These are phyloP conservation scores for Penicillium frequentans DNA, from an alignment of 2,329 filamentous ascomycete genomes.

Conservation along the genomic window DNA sequence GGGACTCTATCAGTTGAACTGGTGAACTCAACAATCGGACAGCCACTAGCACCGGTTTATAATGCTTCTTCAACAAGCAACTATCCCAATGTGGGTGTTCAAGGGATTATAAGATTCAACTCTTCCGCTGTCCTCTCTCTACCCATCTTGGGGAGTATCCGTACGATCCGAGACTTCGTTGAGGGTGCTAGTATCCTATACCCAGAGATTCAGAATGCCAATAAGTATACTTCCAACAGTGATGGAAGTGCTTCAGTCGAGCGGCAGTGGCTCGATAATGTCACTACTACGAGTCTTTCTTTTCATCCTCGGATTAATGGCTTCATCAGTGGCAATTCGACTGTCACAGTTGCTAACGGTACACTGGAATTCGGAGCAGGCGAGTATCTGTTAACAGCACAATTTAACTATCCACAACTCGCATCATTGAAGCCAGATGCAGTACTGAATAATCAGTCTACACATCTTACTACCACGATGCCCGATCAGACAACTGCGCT, in stretches of 20 bases:
- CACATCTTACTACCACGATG: conserved; percentile 47
- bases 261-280: conserved; percentile 63
- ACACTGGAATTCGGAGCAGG: conserved; percentile 54
- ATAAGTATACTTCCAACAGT: conserved; percentile 44
- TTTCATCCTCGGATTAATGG: conserved; percentile 41
- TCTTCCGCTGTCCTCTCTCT: conserved; percentile 56
- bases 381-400: conserved; percentile 58
- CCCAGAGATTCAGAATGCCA: conserved; percentile 56
- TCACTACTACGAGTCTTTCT: conserved; percentile 56
- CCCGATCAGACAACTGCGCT: conserved; percentile 54
- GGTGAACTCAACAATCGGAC: conserved; percentile 49
- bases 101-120: conserved; percentile 58
- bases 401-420: conserved; percentile 63
- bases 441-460: conserved; percentile 52
- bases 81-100: conserved; percentile 53
- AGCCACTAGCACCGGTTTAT: conserved; percentile 48
- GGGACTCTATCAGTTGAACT: conserved; percentile 56
- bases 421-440: conserved; percentile 52
- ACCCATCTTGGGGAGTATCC: conserved; percentile 61
- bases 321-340: conserved; percentile 28
- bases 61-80: conserved; percentile 22
- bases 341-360: conserved; percentile 37
- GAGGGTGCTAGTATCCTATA: conserved; percentile 57
- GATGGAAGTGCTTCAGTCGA: conserved; percentile 51
- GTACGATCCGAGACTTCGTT: conserved; percentile 63